Base-by-base conservation (phyloP, 352 stramenopile genomes). In the Phytopythium sindhum region DNA sequence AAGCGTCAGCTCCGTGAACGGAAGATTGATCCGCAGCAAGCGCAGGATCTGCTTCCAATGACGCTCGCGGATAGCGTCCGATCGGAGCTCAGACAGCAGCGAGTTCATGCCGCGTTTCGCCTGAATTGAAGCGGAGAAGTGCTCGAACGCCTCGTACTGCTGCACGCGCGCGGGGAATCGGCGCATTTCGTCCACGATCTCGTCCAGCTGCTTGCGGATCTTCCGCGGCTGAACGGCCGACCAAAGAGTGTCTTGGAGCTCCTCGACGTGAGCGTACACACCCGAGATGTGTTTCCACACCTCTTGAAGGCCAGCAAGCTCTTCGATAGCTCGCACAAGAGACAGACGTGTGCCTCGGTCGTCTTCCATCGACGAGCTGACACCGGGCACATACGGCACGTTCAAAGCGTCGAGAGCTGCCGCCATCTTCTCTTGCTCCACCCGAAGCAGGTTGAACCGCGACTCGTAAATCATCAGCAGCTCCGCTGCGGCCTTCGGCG, bases 1-100 rank as follows among this genome's bases (percentile, higher is more conserved):
- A 47, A 99, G 72, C 10, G 96, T 99, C 26, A 99, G 74, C 60
- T 99, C 96, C 6, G 91, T 93, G 58, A 99, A 98, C 2, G 92
- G 76, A 48, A 90, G 90, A 14, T 80, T 89, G 52, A 99, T 94
- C 57, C 91, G 93, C n/a, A 99, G 74, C 44, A 96, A 74, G 41
- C 96, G 84, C 7, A 99, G 75, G 61, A 99, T 98, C 23, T 91
- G 90, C 71, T 99, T 99, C 98, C 98, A 99, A 67, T 99, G 98
- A 0, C 98, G 86, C 47, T 99, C 97, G 56, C 98, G 98, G 68
- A 99, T 96, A 7, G 97, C 93, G 60, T 99, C 98, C 2, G 97
- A 99, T 63, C 99, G 99, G 14, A 99, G 75, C 61, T 99, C 98
- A 33, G 91, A 92, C 7, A 99, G 70, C 29, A 99, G 73, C 31